Evolutionary conservation across 257 asterid genomes (phyloP).

Genomic region (Rehmannia glutinosa): DNA sequence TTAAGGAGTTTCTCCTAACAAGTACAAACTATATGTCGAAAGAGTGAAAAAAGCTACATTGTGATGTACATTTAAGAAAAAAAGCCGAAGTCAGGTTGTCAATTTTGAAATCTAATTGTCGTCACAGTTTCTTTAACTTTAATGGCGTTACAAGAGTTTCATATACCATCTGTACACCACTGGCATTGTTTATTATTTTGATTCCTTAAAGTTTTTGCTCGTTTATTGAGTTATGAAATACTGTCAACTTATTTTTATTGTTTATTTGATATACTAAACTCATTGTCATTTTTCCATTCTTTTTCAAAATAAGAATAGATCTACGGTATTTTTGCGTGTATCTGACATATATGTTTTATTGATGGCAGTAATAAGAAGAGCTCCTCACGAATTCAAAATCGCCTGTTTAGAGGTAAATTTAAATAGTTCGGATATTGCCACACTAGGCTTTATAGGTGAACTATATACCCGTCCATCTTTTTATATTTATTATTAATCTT

Average conservation of each 20-base stretch:
- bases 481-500: not conserved
- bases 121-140: too few relatives aligned
- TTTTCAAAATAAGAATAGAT: not conserved
- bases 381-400: slow-evolving; percentile 98
- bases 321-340: not conserved
- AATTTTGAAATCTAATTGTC: too few relatives aligned
- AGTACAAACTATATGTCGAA: too few relatives aligned
- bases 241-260: not conserved
- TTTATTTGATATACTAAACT: not conserved
- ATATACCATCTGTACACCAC: too few relatives aligned
- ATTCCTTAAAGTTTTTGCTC: not conserved
- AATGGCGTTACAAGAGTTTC: too few relatives aligned
- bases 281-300: not conserved
- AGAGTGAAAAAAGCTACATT: too few relatives aligned
- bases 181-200: not conserved
- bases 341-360: slow-evolving; percentile 14
- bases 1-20: too few relatives aligned
- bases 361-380: slow-evolving; percentile 87
- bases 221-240: not conserved
- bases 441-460: not conserved
- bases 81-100: too few relatives aligned
- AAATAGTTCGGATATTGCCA: not conserved
- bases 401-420: slow-evolving; percentile 92
- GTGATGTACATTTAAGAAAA: too few relatives aligned
- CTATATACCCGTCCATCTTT: not conserved